phyloP scores from a whole-genome alignment of 2,329 filamentous ascomycete species.

The Pseudocercospora pini-densiflorae region DNA sequence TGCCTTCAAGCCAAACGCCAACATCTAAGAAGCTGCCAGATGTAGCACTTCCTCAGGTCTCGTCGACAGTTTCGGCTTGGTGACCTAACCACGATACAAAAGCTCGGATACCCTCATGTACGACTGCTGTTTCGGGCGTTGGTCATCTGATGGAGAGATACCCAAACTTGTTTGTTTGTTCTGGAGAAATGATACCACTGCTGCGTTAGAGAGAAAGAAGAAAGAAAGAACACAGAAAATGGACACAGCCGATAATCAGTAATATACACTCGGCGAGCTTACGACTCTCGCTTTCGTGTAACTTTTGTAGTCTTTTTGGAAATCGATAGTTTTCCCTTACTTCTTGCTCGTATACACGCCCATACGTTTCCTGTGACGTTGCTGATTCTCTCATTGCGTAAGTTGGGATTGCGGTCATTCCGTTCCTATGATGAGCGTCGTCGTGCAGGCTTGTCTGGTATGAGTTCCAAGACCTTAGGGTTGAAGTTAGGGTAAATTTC shows the following conservation, averaged over 20 bases:
- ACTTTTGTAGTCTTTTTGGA: slow-evolving; percentile 4
- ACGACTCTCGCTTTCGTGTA: slow-evolving; percentile 9
- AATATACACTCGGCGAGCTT: slow-evolving; percentile 4
- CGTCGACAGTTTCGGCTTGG: slow-evolving; percentile 16
- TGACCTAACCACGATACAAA: slow-evolving; percentile 11
- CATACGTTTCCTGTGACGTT: too few relatives aligned
- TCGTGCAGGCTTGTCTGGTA: too few relatives aligned
- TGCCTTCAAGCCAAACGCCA: slow-evolving; percentile 36
- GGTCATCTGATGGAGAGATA: slow-evolving; percentile 27
- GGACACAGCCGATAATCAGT: slow-evolving; percentile 8
- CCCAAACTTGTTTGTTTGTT: slow-evolving; percentile 28
- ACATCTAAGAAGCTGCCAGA: slow-evolving; percentile 33
- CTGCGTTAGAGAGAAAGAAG: slow-evolving; percentile 21
- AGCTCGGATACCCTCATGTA: slow-evolving; percentile 19
- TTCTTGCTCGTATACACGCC: neutral
- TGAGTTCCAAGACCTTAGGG: too few relatives aligned
- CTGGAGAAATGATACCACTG: slow-evolving; percentile 37
- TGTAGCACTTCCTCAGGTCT: neutral
- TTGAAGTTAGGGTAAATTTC: too few relatives aligned
- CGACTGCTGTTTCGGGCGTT: slow-evolving; percentile 31
- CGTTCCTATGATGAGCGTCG: too few relatives aligned
- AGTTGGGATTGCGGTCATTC: too few relatives aligned
- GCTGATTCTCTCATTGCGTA: too few relatives aligned
- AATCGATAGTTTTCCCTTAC: neutral
- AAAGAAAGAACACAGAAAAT: neutral